phyloP scores from a whole-genome alignment of 148 eudicot species.

The Cornus florida region DNA sequence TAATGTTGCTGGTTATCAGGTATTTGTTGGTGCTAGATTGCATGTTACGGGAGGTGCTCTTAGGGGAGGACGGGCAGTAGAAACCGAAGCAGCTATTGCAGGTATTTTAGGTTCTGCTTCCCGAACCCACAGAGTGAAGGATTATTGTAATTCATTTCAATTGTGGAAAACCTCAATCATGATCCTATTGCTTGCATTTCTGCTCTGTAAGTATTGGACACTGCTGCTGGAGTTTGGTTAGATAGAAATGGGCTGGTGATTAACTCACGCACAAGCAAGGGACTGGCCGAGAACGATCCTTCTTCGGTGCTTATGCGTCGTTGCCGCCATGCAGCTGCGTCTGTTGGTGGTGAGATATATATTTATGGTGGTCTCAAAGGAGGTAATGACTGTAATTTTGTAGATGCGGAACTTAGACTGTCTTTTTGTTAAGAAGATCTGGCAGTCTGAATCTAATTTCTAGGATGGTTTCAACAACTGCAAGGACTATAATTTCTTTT shows the following conservation, averaged over 20 bases:
- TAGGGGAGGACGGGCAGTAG: conserved; percentile 89
- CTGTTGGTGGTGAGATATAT: conserved; percentile 71
- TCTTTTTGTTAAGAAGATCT: too few species aligned
- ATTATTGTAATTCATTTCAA: background rate
- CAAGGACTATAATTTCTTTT: background rate
- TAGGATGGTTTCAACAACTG: background rate
- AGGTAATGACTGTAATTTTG: conserved; percentile 19
- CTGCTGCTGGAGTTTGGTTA: conserved; percentile 99
- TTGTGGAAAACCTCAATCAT: background rate
- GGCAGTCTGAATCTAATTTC: background rate
- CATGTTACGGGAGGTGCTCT: conserved; percentile 97
- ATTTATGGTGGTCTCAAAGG: conserved; percentile 92
- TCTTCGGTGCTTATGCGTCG: conserved; percentile 86
- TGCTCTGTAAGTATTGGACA: conserved; percentile 73
- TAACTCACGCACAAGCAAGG: conserved; percentile 63
- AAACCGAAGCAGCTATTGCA: conserved; percentile 84
- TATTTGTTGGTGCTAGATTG: conserved; percentile 95
- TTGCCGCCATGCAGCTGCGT: conserved; percentile 95
- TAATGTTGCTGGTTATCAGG: conserved; percentile 51
- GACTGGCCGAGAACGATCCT: conserved; percentile 59
- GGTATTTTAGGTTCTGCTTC: conserved; percentile 39
- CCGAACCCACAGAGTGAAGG: background rate
- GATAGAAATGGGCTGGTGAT: conserved; percentile 91
- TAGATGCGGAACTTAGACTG: background rate
- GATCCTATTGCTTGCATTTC: background rate